Evolutionary conservation across 1,139 yeast species (phyloP).

Genomic region (Nakaseomyces nivariensis): DNA sequence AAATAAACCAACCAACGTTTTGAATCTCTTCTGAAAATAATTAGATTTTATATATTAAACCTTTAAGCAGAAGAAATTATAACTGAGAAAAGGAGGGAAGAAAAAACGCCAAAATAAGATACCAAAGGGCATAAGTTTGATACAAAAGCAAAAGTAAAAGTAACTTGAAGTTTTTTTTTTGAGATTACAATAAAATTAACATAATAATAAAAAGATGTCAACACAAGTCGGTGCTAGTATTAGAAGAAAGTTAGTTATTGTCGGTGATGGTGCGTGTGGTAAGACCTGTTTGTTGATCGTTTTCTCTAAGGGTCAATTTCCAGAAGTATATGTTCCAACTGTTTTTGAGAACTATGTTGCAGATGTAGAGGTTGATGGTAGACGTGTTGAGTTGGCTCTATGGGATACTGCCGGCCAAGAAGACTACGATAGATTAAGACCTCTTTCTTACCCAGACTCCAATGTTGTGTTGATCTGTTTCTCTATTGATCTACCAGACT

Average conservation of each 20-base stretch:
- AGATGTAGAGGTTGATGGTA: slow-evolving; percentile 87
- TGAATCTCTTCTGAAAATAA: no score
- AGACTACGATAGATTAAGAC: slow-evolving; percentile 92
- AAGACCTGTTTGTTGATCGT: slow-evolving; percentile 76
- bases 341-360: slow-evolving; percentile 93
- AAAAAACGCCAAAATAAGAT: no score
- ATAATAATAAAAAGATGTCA: slow-evolving; percentile 19
- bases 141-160: not conserved
- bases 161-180: no score
- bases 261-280: slow-evolving; percentile 83
- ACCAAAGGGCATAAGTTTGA: not conserved
- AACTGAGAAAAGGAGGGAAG: no score
- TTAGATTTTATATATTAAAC: no score
- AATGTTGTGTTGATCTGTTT: slow-evolving; percentile 88
- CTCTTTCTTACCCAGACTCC: slow-evolving; percentile 86
- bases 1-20: no score
- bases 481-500: slow-evolving; percentile 85
- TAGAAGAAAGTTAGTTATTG: slow-evolving; percentile 62
- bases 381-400: slow-evolving; percentile 85
- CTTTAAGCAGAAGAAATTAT: no score
- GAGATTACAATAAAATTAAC: not conserved
- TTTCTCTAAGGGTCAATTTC: slow-evolving; percentile 91
- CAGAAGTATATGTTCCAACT: slow-evolving; percentile 91
- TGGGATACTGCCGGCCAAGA: slow-evolving; percentile 99
- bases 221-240: slow-evolving; percentile 28